phyloP scores from a whole-genome alignment of 305 asterid species.

The Andrographis paniculata region DNA sequence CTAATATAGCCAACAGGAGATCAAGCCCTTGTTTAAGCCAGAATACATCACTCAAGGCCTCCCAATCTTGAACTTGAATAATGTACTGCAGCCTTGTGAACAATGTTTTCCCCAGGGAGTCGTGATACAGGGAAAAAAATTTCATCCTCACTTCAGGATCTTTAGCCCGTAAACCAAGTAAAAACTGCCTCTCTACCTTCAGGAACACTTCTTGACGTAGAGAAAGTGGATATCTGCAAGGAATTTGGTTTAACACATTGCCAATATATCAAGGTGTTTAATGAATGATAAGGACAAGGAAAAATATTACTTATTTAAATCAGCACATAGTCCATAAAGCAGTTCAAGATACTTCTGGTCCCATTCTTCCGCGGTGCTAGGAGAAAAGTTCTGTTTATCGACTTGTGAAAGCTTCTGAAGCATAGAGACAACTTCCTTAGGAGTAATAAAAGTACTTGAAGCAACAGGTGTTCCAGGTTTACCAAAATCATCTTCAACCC shows the following conservation, averaged over 20 bases:
- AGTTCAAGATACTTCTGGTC: conserved; percentile 85
- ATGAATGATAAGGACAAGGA: conserved; percentile 10
- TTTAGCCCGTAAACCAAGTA: conserved; percentile 91
- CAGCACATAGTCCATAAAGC: conserved; percentile 94
- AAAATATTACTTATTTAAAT: conserved; percentile 63
- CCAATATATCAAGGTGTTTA: conserved; percentile 13
- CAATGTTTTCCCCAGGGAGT: conserved; percentile 81
- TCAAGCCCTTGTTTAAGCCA: conserved; percentile 99
- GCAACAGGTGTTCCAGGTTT: conserved; percentile 67
- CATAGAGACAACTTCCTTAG: conserved; percentile 89
- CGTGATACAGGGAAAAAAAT: conserved; percentile 84
- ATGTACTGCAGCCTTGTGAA: conserved; percentile 91
- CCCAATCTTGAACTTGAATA: conserved; percentile 98
- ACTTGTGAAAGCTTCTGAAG: conserved; percentile 98
- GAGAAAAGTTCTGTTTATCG: conserved; percentile 77
- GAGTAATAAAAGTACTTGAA: conserved; percentile 56
- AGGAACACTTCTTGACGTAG: conserved; percentile 90
- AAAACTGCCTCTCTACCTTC: conserved; percentile 93
- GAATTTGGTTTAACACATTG: conserved; percentile 23
- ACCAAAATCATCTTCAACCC: conserved; percentile 85
- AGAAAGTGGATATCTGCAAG: conserved; percentile 67
- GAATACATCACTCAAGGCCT: conserved; percentile 94
- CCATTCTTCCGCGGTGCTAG: conserved; percentile 78
- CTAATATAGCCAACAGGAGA: conserved; percentile 92
- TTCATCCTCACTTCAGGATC: conserved; percentile 84